These are phyloP conservation scores for Heritiera fomes DNA, from an alignment of 345 rosid species.

Conservation along the genomic window DNA sequence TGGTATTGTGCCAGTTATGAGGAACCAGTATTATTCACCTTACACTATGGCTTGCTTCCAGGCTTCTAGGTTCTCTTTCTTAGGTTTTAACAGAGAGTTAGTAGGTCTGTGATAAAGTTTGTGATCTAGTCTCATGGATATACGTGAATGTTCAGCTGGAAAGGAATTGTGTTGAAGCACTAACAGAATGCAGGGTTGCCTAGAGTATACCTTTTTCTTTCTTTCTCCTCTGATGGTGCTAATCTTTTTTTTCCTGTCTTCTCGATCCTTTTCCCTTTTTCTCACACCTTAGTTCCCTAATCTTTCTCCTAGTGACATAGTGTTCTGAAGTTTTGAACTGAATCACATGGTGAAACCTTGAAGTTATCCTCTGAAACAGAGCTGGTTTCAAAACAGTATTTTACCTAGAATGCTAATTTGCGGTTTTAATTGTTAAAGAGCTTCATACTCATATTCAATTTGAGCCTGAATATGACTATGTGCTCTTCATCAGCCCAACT, in stretches of 20 bases:
- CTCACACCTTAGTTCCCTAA: no score
- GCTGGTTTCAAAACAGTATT: neutral
- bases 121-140: neutral
- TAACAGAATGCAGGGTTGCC: slow-evolving; percentile 7
- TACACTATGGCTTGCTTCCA: neutral
- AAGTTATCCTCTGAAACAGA: neutral
- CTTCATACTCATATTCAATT: neutral
- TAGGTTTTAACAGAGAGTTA: neutral
- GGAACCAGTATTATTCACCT: neutral
- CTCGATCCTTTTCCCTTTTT: neutral
- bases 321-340: slow-evolving; percentile 1
- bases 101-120: neutral
- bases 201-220: neutral
- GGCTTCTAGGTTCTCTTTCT: neutral
- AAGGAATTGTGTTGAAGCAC: neutral
- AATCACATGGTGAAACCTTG: neutral
- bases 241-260: neutral
- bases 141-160: slow-evolving; percentile 12
- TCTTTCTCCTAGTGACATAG: neutral
- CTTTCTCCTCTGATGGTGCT: slow-evolving; percentile 4
- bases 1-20: neutral
- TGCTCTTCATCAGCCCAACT: neutral
- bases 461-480: slow-evolving; percentile 2
- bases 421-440: neutral
- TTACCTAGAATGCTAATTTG: neutral